Conservation (phyloP, 176 grass and related monocot genomes). For the Coix lacrymajobi region DNA sequence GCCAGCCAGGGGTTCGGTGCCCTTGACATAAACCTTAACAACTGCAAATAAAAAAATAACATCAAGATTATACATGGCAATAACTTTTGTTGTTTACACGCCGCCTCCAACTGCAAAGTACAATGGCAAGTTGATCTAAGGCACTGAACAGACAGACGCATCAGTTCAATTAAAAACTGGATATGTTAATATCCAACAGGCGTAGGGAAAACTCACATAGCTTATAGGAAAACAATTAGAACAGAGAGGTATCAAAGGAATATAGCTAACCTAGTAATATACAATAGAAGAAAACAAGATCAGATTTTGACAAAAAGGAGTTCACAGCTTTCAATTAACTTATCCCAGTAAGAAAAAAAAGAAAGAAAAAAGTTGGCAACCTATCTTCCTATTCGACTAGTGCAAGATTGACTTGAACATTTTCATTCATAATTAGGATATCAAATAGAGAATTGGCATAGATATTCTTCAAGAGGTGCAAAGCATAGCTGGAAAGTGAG, state of each 20-base stretch:
- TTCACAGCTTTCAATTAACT: not conserved
- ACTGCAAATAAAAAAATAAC: not conserved
- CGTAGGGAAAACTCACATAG: not conserved
- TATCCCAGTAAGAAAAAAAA: not conserved
- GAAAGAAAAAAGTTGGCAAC: not conserved
- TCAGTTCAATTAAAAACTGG: not conserved
- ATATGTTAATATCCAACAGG: not conserved
- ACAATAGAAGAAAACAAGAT: not conserved
- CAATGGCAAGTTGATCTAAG: not conserved
- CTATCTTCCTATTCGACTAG: not conserved
- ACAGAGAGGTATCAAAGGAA: not conserved
- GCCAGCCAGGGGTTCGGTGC: too few relatives aligned
- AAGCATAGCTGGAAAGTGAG: constrained; percentile 1
- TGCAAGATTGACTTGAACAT: not conserved
- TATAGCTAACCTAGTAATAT: not conserved
- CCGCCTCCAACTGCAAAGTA: not conserved
- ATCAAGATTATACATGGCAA: not conserved
- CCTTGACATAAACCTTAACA: not conserved
- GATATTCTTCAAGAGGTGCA: not conserved
- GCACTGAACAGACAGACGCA: not conserved
- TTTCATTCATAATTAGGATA: not conserved
- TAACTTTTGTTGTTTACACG: not conserved
- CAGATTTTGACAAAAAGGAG: not conserved
- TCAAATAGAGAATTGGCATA: not conserved
- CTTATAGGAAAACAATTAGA: constrained; percentile 3